Conservation (phyloP, 148 eudicot genomes). For the Gaultheria prostrata region DNA sequence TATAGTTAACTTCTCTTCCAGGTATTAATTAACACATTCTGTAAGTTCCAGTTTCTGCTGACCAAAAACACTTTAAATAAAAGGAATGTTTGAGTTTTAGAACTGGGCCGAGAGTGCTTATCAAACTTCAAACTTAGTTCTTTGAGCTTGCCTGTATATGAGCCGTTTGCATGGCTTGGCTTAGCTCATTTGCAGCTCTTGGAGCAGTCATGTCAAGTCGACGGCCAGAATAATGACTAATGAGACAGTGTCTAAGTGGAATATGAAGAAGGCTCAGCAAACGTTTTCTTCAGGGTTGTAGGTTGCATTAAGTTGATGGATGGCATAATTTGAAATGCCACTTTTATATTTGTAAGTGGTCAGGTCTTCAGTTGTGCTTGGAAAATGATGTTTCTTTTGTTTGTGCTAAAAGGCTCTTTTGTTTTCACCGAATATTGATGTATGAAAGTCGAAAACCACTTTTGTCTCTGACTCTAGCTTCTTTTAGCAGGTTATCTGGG, state of each 20-base stretch:
- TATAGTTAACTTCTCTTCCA: not conserved
- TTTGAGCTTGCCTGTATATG: not conserved
- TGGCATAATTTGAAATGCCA: not conserved
- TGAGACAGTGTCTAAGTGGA: not conserved
- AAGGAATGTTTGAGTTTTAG: not conserved
- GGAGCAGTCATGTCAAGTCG: not conserved
- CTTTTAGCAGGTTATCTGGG: conserved; percentile 60
- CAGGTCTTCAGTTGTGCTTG: not conserved
- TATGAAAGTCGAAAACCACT: not conserved
- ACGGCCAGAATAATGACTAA: not conserved
- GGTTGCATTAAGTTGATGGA: not conserved
- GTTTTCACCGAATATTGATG: not conserved
- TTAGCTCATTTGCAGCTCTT: not conserved
- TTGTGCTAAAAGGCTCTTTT: not conserved
- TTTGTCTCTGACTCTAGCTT: conserved; percentile 25
- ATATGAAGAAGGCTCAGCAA: not conserved
- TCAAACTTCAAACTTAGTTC: not conserved
- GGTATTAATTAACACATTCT: not conserved
- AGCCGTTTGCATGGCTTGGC: not conserved
- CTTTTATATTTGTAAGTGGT: not conserved
- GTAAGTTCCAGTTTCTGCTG: not conserved
- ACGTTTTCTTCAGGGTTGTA: not conserved
- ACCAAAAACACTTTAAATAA: not conserved
- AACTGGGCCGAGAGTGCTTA: not conserved
- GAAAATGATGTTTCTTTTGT: not conserved